Conservation (phyloP, 2,329 filamentous ascomycete species). For the Nothopassalora personata region DNA sequence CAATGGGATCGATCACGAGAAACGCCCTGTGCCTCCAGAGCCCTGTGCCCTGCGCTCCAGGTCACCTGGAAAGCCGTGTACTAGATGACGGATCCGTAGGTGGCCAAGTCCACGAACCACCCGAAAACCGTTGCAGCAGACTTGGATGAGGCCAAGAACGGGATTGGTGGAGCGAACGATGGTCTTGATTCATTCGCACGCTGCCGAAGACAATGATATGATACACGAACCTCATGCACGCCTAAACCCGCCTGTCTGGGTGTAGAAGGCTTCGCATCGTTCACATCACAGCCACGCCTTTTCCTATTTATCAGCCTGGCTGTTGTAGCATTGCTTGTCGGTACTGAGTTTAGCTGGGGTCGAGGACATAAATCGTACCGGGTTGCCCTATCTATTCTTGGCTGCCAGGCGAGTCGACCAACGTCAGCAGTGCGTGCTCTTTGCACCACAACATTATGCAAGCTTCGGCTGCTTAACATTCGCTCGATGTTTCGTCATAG, state of each 20-base stretch:
- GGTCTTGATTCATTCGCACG: too few relatives aligned
- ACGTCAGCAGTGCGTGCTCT: neutral
- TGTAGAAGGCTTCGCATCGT: neutral
- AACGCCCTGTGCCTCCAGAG: conserved; percentile 4
- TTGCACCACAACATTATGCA: neutral
- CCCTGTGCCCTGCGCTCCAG: conserved; percentile 29
- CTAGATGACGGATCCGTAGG: conserved; percentile 43
- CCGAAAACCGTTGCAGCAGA: conserved; percentile 58
- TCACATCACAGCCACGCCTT: neutral
- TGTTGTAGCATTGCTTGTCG: neutral
- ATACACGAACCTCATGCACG: neutral
- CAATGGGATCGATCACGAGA: conserved; percentile 3
- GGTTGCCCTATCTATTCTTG: neutral
- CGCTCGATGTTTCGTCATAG: conserved; percentile 27
- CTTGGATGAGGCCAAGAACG: conserved; percentile 61
- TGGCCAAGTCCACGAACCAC: conserved; percentile 66
- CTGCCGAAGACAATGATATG: neutral
- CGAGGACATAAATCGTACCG: neutral
- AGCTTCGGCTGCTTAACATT: conserved; percentile 24
- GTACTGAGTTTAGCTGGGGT: neutral
- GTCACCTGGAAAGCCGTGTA: conserved; percentile 41
- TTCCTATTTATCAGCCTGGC: neutral
- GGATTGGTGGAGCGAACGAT: neutral
- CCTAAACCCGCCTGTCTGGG: neutral
- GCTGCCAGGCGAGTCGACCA: neutral